Evolutionary conservation across 495 filamentous ascomycete genomes (phyloP).

Genomic region (Penicillium taxi): DNA sequence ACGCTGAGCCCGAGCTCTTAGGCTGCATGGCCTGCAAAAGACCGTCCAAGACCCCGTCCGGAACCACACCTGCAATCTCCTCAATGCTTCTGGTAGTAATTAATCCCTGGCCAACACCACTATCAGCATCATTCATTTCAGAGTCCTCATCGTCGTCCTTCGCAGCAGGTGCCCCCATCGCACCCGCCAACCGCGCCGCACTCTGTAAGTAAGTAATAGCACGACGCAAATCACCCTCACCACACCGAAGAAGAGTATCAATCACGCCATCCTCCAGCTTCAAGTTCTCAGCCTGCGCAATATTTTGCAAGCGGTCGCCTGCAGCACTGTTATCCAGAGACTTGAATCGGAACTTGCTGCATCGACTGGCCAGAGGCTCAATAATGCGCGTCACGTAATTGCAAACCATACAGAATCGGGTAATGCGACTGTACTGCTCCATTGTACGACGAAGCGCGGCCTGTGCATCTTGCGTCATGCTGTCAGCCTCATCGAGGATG

Average conservation of each 20-base stretch:
- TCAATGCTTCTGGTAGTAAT: slow-evolving; percentile 76
- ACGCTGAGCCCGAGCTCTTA: slow-evolving; percentile 52
- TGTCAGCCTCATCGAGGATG: slow-evolving; percentile 94
- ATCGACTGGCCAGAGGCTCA: slow-evolving; percentile 82
- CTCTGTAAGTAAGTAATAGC: slow-evolving; percentile 95
- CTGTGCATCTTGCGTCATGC: slow-evolving; percentile 98
- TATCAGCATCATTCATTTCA: slow-evolving; percentile 41
- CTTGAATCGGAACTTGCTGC: slow-evolving; percentile 98
- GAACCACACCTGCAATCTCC: slow-evolving; percentile 95
- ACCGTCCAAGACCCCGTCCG: slow-evolving; percentile 57
- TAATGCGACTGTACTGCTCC: slow-evolving; percentile 96
- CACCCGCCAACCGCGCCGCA: slow-evolving; percentile 71
- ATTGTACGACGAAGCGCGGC: slow-evolving; percentile 86
- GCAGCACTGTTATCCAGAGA: slow-evolving; percentile 78
- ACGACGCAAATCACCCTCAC: slow-evolving; percentile 89
- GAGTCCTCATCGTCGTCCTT: slow-evolving; percentile 44
- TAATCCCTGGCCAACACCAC: slow-evolving; percentile 9
- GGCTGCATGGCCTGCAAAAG: slow-evolving; percentile 75
- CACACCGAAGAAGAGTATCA: slow-evolving; percentile 75
- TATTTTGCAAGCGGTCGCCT: slow-evolving; percentile 63
- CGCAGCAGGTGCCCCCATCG: slow-evolving; percentile 28
- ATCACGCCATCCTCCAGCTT: slow-evolving; percentile 67
- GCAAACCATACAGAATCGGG: slow-evolving; percentile 93
- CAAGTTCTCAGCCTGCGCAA: slow-evolving; percentile 70
- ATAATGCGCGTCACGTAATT: slow-evolving; percentile 99